Evolutionary conservation across 2,329 filamentous ascomycete genomes (phyloP).

Genomic region (Escovopsis weberi): DNA sequence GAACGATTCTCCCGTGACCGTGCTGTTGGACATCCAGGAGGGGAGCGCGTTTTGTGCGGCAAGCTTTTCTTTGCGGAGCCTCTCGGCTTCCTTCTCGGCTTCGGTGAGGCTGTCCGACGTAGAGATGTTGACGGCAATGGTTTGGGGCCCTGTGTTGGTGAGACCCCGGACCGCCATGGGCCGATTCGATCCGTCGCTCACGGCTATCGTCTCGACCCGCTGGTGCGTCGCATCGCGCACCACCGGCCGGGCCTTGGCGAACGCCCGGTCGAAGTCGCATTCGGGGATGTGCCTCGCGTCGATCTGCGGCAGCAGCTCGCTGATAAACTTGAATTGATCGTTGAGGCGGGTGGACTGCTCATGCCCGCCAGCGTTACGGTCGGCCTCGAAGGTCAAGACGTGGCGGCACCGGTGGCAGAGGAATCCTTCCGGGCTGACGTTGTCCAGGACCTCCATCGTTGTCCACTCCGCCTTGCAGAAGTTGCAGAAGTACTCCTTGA

Average conservation of each 20-base stretch:
- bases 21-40: constrained; percentile 57
- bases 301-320: constrained; percentile 60
- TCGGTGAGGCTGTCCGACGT: constrained; percentile 50
- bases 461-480: constrained; percentile 80
- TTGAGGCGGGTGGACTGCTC: constrained; percentile 63
- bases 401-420: constrained; percentile 65
- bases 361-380: constrained; percentile 54
- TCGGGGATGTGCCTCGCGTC: constrained; percentile 61
- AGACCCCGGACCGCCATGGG: constrained; percentile 58
- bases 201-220: constrained; percentile 42
- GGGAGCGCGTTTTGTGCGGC: constrained; percentile 56
- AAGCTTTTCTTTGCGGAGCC: constrained; percentile 48
- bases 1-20: constrained; percentile 50
- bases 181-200: constrained; percentile 36
- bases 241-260: constrained; percentile 48
- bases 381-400: constrained; percentile 48
- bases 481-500: constrained; percentile 80
- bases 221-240: constrained; percentile 54
- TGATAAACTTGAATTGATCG: constrained; percentile 65
- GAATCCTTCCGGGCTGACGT: constrained; percentile 56
- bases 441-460: constrained; percentile 75
- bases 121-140: constrained; percentile 55
- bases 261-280: constrained; percentile 57
- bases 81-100: constrained; percentile 50
- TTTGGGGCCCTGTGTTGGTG: constrained; percentile 50